Evolutionary conservation across 2,329 filamentous ascomycete genomes (phyloP).

Genomic region (Didymosphaeria variabile): DNA sequence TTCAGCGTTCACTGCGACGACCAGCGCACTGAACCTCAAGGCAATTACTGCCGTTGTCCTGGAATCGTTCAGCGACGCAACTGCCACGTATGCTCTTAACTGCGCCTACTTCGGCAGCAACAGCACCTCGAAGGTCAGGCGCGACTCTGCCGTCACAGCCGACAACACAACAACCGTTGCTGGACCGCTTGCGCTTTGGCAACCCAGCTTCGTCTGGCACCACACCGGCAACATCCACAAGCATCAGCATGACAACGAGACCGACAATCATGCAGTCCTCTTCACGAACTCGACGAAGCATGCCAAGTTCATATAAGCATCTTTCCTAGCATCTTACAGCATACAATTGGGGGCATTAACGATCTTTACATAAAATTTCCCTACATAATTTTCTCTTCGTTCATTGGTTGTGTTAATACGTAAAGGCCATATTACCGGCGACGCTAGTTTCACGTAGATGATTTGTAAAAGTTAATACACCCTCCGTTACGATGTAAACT

Average conservation of each 20-base stretch:
- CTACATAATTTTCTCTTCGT: background rate
- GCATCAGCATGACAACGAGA: constrained; percentile 2
- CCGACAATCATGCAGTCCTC: background rate
- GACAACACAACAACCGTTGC: background rate
- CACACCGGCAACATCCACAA: constrained; percentile 8
- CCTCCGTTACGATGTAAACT: background rate
- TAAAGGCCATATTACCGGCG: background rate
- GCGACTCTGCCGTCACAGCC: background rate
- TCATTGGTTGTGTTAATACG: background rate
- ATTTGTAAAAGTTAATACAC: background rate
- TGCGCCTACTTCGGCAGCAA: constrained; percentile 19
- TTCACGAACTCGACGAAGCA: constrained; percentile 3
- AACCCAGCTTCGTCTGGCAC: constrained; percentile 11
- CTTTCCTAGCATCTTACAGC: background rate
- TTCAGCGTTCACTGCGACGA: constrained; percentile 11
- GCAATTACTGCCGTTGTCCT: constrained; percentile 16
- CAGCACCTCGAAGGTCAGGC: background rate
- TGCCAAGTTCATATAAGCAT: background rate
- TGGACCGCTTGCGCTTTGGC: constrained; percentile 5
- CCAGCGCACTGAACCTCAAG: constrained; percentile 8
- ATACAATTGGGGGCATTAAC: background rate
- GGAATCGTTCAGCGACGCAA: constrained; percentile 14
- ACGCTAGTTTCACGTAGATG: background rate
- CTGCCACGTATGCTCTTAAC: constrained; percentile 16
- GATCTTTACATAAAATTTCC: background rate